Evolutionary conservation across 208 protist species (phyloP), one percentile per base, ranked within the genome.

Genomic region (Sergeia podlipaevii): DNA sequence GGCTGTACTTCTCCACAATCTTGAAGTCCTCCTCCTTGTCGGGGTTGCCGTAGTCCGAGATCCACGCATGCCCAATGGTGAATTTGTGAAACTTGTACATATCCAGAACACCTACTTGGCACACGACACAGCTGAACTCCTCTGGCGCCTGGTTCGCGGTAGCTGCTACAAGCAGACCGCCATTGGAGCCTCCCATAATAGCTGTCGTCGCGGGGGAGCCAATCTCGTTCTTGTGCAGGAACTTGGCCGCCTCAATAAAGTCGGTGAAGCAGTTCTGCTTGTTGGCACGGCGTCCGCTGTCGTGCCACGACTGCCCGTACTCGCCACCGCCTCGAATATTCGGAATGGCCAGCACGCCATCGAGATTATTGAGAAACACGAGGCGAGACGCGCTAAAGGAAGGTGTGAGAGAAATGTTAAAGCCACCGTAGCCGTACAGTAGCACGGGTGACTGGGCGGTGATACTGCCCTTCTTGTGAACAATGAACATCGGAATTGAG

Each of bases 31-130:
- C 75, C 37, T 80, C 66, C 23, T 91, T 76, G 50, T 97, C 93
- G 23, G 93, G 88, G 65, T 96, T 54, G 51, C 95, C 93, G 69
- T 96, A 98, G 64, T 97, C 93, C 8, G 85, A 91, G 53, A 68
- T 96, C 91, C 94, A 97, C 7, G 81, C 82, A 33, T 90, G 80
- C 28, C 97, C 97, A 66, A 97, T 97, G 44, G 93, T 96, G 57
- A 98, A 97, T 67, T 96, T 96, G 76, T 98, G 91, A 65, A 96
- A 98, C 65, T 95, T 92, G 65, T 81, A 91, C 87, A 98, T 92
- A 68, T 98, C 95, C 49, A 98, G 59, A 24, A 98, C 91, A 17
- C 87, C 89, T 21, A 97, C 95, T 41, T 90, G 75, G 58, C 85
- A 88, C 37, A 98, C 71, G 11, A 83, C 91, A 44, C 75, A 83